Evolutionary conservation across 768 basidiomycete species (phyloP).

Genomic region (Russula compacta): DNA sequence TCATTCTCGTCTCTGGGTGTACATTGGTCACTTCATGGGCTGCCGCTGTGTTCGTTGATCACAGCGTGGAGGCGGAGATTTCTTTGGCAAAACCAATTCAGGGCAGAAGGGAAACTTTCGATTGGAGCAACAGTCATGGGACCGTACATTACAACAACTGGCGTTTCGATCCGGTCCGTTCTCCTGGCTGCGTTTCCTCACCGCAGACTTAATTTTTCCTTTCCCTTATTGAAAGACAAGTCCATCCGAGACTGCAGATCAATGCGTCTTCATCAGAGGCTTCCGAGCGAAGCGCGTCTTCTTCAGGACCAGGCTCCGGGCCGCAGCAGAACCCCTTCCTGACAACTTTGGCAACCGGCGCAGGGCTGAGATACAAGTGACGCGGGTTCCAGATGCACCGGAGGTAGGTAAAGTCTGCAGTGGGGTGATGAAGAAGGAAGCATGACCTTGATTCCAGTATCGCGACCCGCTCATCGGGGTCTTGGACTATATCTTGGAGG

Average conservation of each 20-base stretch:
- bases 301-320: background rate
- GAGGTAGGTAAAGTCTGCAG: background rate
- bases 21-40: background rate
- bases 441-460: background rate
- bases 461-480: slow-evolving; percentile 6
- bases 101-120: background rate
- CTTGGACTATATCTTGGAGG: slow-evolving; percentile 9
- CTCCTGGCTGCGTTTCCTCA: background rate
- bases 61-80: background rate
- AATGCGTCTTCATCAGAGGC: slow-evolving; percentile 9
- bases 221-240: too few species aligned
- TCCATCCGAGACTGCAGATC: background rate
- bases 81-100: background rate
- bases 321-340: slow-evolving; percentile 1
- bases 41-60: background rate
- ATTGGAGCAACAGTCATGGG: background rate
- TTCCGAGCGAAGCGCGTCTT: slow-evolving; percentile 8
- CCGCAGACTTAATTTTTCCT: background rate
- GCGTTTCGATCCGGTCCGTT: background rate
- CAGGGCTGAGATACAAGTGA: background rate
- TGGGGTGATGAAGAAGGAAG: background rate
- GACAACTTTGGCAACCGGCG: background rate
- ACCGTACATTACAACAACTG: background rate
- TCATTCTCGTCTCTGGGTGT: background rate
- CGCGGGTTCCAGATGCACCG: background rate